Evolutionary conservation across 73 alveolate species (phyloP).

Genomic region (Tetrahymena thermophila): DNA sequence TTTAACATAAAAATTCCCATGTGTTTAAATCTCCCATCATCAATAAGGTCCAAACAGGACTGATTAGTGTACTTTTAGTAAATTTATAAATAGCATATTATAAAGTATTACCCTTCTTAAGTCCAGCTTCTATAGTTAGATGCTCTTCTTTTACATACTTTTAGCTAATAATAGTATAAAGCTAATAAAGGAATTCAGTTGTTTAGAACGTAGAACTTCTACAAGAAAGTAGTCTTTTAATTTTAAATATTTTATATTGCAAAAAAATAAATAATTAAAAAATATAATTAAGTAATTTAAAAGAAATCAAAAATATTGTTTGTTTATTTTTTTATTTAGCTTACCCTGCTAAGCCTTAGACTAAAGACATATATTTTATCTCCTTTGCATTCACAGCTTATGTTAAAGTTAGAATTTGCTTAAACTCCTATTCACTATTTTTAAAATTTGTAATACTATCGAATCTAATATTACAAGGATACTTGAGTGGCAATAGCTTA

Average conservation of each 20-base stretch:
- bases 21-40: neutral
- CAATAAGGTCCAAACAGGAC: neutral
- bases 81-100: neutral
- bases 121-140: neutral
- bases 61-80: neutral
- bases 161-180: neutral
- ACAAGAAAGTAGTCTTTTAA: neutral
- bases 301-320: too few relatives aligned
- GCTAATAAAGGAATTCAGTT: neutral
- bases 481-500: neutral
- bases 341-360: neutral
- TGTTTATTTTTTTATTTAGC: too few relatives aligned
- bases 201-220: neutral
- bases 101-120: neutral
- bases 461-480: neutral
- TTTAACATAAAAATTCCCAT: neutral
- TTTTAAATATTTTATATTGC: neutral
- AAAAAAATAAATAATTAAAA: neutral
- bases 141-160: neutral
- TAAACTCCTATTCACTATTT: neutral
- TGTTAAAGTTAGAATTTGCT: neutral
- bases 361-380: neutral
- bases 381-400: neutral
- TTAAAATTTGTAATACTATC: neutral
- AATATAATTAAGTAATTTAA: neutral